These are phyloP conservation scores for Plasmodium billcollinsi DNA, from an alignment of 169 alveolate genomes.

Conservation along the genomic window DNA sequence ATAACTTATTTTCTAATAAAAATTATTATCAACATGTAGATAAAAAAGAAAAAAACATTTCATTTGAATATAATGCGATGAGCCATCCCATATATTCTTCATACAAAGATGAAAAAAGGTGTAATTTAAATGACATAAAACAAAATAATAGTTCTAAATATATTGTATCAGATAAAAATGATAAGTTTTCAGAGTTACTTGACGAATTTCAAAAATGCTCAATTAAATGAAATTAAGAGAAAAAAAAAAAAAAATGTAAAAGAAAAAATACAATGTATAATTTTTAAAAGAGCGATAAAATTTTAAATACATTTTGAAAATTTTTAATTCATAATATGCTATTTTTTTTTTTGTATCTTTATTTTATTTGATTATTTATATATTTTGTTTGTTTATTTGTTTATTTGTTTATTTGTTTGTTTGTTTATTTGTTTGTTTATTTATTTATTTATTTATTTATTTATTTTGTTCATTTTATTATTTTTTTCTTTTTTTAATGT, in stretches of 20 bases:
- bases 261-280: neutral
- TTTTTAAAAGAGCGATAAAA: no score
- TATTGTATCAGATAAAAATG: constrained; percentile 68
- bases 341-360: neutral
- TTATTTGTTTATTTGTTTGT: neutral
- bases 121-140: neutral
- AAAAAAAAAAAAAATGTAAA: neutral
- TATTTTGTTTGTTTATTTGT: neutral
- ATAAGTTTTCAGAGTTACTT: constrained; percentile 66
- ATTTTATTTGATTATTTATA: neutral
- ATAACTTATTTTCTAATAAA: constrained; percentile 1
- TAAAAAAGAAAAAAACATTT: neutral
- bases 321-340: no score
- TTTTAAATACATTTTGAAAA: no score
- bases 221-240: neutral
- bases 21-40: constrained; percentile 23
- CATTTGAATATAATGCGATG: neutral
- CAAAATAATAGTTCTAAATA: neutral
- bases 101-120: neutral
- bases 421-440: neutral
- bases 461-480: neutral
- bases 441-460: neutral
- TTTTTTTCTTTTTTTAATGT: neutral
- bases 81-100: neutral
- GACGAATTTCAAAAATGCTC: constrained; percentile 69